Evolutionary conservation across 2,329 filamentous ascomycete species (phyloP), one percentile per base, ranked within the genome.

Genomic region (Corniculantispora saksenae): DNA sequence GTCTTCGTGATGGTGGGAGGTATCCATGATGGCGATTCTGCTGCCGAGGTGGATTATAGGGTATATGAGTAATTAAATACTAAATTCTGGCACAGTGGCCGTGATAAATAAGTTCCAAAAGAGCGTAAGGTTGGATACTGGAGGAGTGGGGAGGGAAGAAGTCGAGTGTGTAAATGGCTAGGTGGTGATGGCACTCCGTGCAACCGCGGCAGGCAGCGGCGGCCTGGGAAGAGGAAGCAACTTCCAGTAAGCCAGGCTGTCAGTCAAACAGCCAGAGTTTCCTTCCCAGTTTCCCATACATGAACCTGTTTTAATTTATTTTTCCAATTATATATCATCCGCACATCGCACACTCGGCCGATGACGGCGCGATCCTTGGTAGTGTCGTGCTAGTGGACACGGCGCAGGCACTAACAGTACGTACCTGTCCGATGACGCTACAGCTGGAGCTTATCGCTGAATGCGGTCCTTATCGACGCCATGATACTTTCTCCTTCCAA

Each of bases 401-500:
- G 23, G 21, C 32, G 50, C 50, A 10, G 17, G 15, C 35, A 6
- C 54, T 57, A 57, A 40, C 50, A 50, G 43, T 47, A 53, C 19
- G 32, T 51, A 40, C 58, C 58, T 55, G 50, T n/a, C 60, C 59
- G 60, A 62, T 62, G 60, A 62, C 60, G 51, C 51, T 53, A 55
- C 60, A 56, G 32, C 6, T 50, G 23, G 23, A 27, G 25, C 61
- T 63, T 63, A 63, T 63, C 61, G 61, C 51, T 50, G 29, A 27
- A 45, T 57, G 23, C 38, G 27, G 43, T 35, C 38, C 61, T 63
- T 63, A 63, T 63, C 61, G 43, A 53, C 50, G 38, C 19, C 15
- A 32, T 27, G 27, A 62, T 43, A 9, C 48, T 21, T 54, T 29
- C 29, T 56, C 29, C 29, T 57, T 50, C 43, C 43, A 57, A 51